Evolutionary conservation across 805 yeast genomes (phyloP).

Genomic region (Saccharomycopsis sp.): DNA sequence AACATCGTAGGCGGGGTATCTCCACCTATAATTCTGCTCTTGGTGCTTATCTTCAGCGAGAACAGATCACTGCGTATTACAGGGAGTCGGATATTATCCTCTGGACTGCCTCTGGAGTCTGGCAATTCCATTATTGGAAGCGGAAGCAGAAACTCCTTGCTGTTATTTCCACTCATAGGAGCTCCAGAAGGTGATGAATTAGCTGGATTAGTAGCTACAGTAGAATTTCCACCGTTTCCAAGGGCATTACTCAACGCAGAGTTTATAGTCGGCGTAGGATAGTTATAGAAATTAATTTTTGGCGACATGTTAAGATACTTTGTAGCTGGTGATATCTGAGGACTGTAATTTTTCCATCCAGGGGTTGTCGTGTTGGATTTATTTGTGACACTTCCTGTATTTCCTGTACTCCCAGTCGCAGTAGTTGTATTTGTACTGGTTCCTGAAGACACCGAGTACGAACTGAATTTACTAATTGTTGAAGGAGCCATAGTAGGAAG

Average conservation of each 20-base stretch:
- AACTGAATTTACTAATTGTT: background rate
- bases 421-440: background rate
- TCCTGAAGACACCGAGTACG: background rate
- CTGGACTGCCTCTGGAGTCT: background rate
- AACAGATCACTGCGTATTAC: background rate
- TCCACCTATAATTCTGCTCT: background rate
- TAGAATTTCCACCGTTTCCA: background rate
- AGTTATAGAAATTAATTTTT: background rate
- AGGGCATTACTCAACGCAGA: conserved; percentile 21
- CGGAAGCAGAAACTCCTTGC: conserved; percentile 15
- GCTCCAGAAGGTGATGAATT: background rate
- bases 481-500: background rate
- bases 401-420: background rate
- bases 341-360: conserved; percentile 14
- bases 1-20: conserved; percentile 1
- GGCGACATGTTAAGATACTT: conserved; percentile 15
- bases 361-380: background rate
- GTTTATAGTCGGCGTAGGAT: conserved; percentile 1
- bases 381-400: background rate
- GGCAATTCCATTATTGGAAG: conserved; percentile 19
- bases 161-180: conserved; percentile 23
- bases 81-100: background rate
- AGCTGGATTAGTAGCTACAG: background rate
- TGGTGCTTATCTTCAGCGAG: conserved; percentile 1
- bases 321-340: conserved; percentile 16